Conservation (phyloP, 2,329 filamentous ascomycete species). For the Fusarium anthophilum region DNA sequence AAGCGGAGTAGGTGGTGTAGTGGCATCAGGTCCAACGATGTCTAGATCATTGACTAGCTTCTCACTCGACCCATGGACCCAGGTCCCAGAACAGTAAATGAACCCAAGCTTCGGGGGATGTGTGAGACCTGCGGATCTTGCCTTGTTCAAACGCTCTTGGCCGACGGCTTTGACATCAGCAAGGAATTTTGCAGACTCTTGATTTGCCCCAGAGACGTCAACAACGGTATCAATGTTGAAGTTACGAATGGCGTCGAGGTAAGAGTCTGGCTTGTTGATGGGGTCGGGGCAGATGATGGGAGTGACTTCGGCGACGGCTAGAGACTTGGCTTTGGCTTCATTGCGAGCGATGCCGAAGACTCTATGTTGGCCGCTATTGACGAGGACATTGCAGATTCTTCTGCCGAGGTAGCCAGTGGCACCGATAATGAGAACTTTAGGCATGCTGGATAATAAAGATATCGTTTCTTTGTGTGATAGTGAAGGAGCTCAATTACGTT, state of each 20-base stretch:
- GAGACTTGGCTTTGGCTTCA: neutral
- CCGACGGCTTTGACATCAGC: neutral
- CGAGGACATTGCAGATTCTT: fast-evolving
- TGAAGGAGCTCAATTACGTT: fast-evolving
- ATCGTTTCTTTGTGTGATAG: fast-evolving
- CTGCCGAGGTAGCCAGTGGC: neutral
- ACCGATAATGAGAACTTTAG: neutral
- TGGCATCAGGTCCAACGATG: fast-evolving
- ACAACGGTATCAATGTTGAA: neutral
- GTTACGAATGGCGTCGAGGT: neutral
- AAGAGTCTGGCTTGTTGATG: neutral
- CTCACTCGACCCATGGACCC: neutral
- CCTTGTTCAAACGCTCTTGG: neutral
- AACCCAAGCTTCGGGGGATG: neutral
- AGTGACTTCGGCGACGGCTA: neutral
- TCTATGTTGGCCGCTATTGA: neutral
- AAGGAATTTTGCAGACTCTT: neutral
- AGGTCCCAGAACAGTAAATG: neutral
- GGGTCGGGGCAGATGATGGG: neutral
- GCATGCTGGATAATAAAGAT: neutral
- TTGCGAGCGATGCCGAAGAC: neutral
- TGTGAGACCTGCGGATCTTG: neutral
- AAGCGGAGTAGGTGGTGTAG: fast-evolving
- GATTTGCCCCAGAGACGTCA: neutral
- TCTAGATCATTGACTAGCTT: neutral